Percentiles rank a stretch among this genome's conserved stretches.
Evolutionary conservation across 129 eudicot genomes (phyloP).

Genomic region (Deinandra increscens): DNA sequence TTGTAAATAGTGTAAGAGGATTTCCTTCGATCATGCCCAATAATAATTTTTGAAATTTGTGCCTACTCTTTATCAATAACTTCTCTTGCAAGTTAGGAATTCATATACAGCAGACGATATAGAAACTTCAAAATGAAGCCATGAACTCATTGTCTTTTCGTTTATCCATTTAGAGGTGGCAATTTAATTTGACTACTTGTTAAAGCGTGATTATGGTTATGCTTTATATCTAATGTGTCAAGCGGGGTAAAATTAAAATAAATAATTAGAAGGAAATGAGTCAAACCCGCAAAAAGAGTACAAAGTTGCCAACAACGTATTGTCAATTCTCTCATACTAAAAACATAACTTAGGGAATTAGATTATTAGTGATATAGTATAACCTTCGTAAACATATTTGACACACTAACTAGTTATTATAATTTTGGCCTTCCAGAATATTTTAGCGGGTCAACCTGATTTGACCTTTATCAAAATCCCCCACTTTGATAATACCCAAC

Average conservation of each 20-base stretch:
- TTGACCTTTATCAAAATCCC: not conserved
- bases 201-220: not conserved
- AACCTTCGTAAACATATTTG: not conserved
- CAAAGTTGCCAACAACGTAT: not conserved
- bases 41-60: not conserved
- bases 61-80: not conserved
- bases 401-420: not conserved
- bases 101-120: not conserved
- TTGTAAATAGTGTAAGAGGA: not conserved
- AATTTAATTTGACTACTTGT: not conserved
- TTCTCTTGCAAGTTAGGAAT: not conserved
- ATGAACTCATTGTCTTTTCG: slow-evolving; percentile 10
- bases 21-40: not conserved
- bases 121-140: not conserved
- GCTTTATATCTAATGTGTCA: not conserved
- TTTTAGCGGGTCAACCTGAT: not conserved
- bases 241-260: too few relatives aligned
- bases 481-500: not conserved
- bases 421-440: not conserved
- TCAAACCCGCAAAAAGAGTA: too few relatives aligned
- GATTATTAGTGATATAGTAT: not conserved
- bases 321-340: not conserved
- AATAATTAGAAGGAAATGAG: too few relatives aligned
- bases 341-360: not conserved
- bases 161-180: not conserved